Evolutionary conservation across 306 rosid species (phyloP), one percentile per base, ranked within the genome.

Genomic region (Vachellia collinsii): DNA sequence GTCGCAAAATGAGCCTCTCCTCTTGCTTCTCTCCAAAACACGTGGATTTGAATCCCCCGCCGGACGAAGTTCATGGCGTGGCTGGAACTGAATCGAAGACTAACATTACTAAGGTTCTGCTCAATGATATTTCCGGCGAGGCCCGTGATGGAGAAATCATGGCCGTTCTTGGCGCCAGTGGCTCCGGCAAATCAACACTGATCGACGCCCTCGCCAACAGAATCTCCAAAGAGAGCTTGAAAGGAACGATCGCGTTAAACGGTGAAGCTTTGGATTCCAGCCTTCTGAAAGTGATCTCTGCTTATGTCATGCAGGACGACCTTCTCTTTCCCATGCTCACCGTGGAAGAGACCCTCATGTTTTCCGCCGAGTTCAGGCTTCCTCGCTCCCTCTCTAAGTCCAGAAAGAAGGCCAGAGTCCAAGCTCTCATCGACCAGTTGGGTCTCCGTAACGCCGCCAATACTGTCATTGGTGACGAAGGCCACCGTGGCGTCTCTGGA

Each of bases 241-340:
- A 83, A 85, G 99, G 99, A 3, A 71, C 84, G 0, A 76, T 92
- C 14, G 87, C 87, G 0, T 41, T 94, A 25, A 94, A 93, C 69
- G 90, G 91, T 19, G 97, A 93, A 59, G 84, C 62, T 13, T 20
- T 94, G 51, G 89, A 90, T 14, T 89, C 99, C 0, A 75, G 92
- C 1, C 86, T 92, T 4, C 43, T 83, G 20, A 94, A 93, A 69
- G 95, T 87, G 7, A 93, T 94, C 3, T 94, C 99, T 0, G 99
- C 97, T 38, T 94, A 94, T 19, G 99, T 94, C 25, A 94, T 94
- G 99, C 99, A 94, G 84, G 99, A 94, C 13, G 99, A 94, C 59
- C 99, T 94, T 20, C 86, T 94, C 42, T 94, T 92, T 56, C 99
- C 99, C 5, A 94, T 94, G 99, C 90, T 94, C 39, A 92, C 99